Conservation (phyloP, 2,329 filamentous ascomycete genomes). For the Ophiostoma fasciatum region DNA sequence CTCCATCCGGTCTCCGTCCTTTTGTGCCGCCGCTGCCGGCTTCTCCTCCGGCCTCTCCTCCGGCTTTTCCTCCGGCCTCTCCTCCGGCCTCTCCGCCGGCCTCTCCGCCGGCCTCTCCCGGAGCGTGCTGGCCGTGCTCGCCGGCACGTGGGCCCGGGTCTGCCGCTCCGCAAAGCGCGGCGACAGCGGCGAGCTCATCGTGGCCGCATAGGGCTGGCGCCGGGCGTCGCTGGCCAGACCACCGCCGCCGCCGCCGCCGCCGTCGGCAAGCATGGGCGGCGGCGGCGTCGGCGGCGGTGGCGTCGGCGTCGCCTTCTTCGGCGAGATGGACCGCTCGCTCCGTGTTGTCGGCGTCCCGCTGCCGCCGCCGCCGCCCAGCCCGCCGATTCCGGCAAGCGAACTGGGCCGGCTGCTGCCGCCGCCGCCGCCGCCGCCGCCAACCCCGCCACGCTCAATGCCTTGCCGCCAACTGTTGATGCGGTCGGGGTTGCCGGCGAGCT, state of each 20-base stretch:
- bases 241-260: slow-evolving; percentile 20
- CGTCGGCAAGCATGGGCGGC: slow-evolving; percentile 15
- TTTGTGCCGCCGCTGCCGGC: too few species aligned
- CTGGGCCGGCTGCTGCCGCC: slow-evolving; percentile 19
- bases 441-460: slow-evolving; percentile 30
- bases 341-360: slow-evolving; percentile 21
- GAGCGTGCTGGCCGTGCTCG: slow-evolving; percentile 22
- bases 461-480: slow-evolving; percentile 84
- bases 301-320: slow-evolving; percentile 27
- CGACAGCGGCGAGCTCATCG: slow-evolving; percentile 8
- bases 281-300: slow-evolving; percentile 32
- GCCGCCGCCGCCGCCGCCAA: not conserved
- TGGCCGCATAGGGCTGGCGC: slow-evolving; percentile 25
- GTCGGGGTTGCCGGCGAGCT: slow-evolving; percentile 35
- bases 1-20: too few species aligned
- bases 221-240: slow-evolving; percentile 32
- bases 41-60: too few species aligned
- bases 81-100: not conserved
- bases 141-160: slow-evolving; percentile 10
- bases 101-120: not conserved
- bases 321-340: slow-evolving; percentile 42
- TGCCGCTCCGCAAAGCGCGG: slow-evolving; percentile 3
- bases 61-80: too few species aligned
- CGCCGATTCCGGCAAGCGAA: slow-evolving; percentile 14
- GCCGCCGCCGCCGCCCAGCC: not conserved